These are phyloP conservation scores for Apiospora marii DNA, from an alignment of 2,329 filamentous ascomycete genomes.

Conservation along the genomic window DNA sequence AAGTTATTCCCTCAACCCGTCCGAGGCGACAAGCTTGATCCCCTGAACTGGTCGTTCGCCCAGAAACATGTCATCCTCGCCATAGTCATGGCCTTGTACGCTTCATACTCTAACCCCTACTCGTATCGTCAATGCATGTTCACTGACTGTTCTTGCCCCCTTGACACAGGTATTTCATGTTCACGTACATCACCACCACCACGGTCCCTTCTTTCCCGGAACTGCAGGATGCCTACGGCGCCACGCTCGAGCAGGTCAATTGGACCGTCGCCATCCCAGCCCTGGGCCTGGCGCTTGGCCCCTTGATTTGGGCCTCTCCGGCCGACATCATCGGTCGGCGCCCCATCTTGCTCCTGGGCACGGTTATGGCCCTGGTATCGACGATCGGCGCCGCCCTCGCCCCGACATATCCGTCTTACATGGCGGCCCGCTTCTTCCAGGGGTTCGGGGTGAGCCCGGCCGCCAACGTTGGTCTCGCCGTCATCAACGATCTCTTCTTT, in stretches of 20 bases:
- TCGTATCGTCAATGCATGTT: neutral
- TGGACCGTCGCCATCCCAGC: slow-evolving; percentile 62
- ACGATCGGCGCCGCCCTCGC: slow-evolving; percentile 45
- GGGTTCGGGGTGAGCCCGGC: slow-evolving; percentile 62
- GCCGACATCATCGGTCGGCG: slow-evolving; percentile 62
- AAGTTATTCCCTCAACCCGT: slow-evolving; percentile 47
- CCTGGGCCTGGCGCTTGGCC: slow-evolving; percentile 59
- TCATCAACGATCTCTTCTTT: slow-evolving; percentile 63
- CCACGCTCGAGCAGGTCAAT: slow-evolving; percentile 56
- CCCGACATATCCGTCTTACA: slow-evolving; percentile 55
- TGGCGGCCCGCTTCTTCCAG: slow-evolving; percentile 66
- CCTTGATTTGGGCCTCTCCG: slow-evolving; percentile 56
- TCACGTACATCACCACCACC: slow-evolving; percentile 65
- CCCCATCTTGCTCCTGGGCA: slow-evolving; percentile 54
- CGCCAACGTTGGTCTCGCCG: slow-evolving; percentile 61
- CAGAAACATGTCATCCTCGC: slow-evolving; percentile 58
- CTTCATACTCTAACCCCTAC: slow-evolving; percentile 8
- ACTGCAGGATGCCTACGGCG: slow-evolving; percentile 55
- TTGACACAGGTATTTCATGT: slow-evolving; percentile 59
- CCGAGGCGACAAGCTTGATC: slow-evolving; percentile 55
- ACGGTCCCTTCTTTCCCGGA: slow-evolving; percentile 61
- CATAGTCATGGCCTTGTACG: slow-evolving; percentile 62
- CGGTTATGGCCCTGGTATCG: slow-evolving; percentile 43
- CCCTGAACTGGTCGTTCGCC: slow-evolving; percentile 58
- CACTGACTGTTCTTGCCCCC: neutral